These are phyloP conservation scores for Detonula confervacea DNA, from an alignment of 352 stramenopile species.

Conservation along the genomic window DNA sequence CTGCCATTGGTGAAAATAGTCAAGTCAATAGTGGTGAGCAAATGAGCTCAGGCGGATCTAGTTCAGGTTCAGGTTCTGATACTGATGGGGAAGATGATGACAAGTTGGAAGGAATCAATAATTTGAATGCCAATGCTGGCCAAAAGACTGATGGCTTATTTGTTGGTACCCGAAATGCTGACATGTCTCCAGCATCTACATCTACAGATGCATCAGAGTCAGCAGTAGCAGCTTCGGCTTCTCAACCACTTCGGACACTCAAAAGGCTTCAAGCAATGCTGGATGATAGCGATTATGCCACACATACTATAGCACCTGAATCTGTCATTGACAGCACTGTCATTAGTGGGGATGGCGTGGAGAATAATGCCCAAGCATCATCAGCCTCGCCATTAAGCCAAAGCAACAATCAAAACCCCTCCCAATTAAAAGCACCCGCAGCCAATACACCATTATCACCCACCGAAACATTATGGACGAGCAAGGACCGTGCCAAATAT, in stretches of 20 bases:
- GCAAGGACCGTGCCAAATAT: slow-evolving; percentile 81
- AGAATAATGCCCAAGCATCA: too few relatives aligned
- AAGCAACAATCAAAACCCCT: slow-evolving; percentile 8
- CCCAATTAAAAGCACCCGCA: background rate
- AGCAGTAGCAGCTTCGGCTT: slow-evolving; percentile 17
- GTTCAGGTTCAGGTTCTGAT: background rate
- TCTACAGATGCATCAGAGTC: slow-evolving; percentile 4
- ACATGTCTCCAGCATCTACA: background rate
- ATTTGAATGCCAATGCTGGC: background rate
- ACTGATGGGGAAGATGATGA: slow-evolving; percentile 33
- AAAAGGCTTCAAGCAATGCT: slow-evolving; percentile 81
- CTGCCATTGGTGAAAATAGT: background rate
- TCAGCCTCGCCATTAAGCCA: too few relatives aligned
- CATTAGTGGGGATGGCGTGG: slow-evolving; percentile 9
- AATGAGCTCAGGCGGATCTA: background rate
- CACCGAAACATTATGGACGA: slow-evolving; percentile 70
- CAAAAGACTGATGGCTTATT: background rate
- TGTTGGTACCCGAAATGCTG: background rate
- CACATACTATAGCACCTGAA: slow-evolving; percentile 31
- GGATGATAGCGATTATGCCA: slow-evolving; percentile 83
- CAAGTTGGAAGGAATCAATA: background rate
- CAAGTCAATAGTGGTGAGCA: background rate
- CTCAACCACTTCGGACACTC: slow-evolving; percentile 73
- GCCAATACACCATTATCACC: background rate
- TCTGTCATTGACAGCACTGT: slow-evolving; percentile 19